A percentile compares a stretch with the other conserved stretches of the same genome.
Evolutionary conservation across 2,329 filamentous ascomycete species (phyloP).

Genomic region (Colletotrichum navitas): DNA sequence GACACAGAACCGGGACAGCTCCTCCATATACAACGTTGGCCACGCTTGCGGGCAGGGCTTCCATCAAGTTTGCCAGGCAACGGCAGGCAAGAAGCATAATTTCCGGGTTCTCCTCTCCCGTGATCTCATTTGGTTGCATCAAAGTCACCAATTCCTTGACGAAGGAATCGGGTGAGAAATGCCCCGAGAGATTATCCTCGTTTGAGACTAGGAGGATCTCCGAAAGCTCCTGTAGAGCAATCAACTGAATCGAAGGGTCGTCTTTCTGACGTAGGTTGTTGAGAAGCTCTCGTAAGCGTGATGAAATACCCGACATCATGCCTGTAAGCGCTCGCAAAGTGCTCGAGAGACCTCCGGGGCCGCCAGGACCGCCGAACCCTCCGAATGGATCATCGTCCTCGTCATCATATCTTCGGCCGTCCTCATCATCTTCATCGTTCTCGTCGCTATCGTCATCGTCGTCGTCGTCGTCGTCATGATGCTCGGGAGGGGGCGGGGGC

Average conservation of each 20-base stretch:
- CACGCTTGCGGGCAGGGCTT: slow-evolving; percentile 91
- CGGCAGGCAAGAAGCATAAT: slow-evolving; percentile 97
- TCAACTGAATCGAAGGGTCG: slow-evolving; percentile 87
- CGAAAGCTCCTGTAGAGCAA: slow-evolving; percentile 92
- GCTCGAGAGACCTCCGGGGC: slow-evolving; percentile 76
- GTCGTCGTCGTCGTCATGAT: slow-evolving; percentile 51
- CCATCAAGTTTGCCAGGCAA: slow-evolving; percentile 97
- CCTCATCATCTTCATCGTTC: slow-evolving; percentile 65
- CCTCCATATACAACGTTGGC: slow-evolving; percentile 98
- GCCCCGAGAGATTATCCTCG: slow-evolving; percentile 94
- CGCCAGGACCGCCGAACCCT: slow-evolving; percentile 75
- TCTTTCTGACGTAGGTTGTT: slow-evolving; percentile 84
- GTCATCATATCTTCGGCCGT: slow-evolving; percentile 53
- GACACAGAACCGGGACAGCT: slow-evolving; percentile 92
- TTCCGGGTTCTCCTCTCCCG: slow-evolving; percentile 89
- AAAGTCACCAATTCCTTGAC: slow-evolving; percentile 93
- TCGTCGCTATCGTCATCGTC: slow-evolving; percentile 54
- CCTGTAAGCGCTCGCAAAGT: slow-evolving; percentile 89
- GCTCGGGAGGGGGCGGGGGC: slow-evolving; percentile 56
- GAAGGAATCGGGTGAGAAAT: slow-evolving; percentile 94
- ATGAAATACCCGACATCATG: slow-evolving; percentile 89
- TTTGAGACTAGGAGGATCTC: slow-evolving; percentile 95
- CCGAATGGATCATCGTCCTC: slow-evolving; percentile 75
- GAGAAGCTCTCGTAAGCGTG: slow-evolving; percentile 82
- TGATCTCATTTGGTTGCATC: slow-evolving; percentile 90